Percentiles rank a stretch among this genome's conserved stretches.
These are phyloP conservation scores for Atalantia buxifolia DNA, from an alignment of 345 rosid species.

Conservation along the genomic window DNA sequence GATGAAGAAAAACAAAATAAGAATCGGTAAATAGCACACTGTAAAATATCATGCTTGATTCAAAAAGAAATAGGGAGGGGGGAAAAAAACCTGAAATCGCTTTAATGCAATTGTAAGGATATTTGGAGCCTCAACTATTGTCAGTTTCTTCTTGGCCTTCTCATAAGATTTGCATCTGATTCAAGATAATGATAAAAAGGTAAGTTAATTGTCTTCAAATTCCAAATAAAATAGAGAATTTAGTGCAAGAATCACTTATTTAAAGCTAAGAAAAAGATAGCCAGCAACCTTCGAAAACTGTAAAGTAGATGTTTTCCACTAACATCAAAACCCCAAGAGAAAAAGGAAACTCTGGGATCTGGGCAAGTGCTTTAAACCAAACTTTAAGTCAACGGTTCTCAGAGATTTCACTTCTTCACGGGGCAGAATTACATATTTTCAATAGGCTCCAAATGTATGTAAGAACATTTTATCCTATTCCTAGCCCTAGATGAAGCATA, in stretches of 20 bases:
- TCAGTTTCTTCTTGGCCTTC: conserved; percentile 89
- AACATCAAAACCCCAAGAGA: not conserved
- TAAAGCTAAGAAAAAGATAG: not conserved
- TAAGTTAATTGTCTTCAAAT: not conserved
- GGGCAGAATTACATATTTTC: not conserved
- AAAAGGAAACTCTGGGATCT: not conserved
- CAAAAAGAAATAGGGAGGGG: not conserved
- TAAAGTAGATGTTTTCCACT: too few relatives aligned
- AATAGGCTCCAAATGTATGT: not conserved
- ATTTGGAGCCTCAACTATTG: conserved; percentile 84
- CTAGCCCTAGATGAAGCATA: not conserved
- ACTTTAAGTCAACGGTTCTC: not conserved
- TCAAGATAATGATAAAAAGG: not conserved
- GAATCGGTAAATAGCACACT: conserved; percentile 15
- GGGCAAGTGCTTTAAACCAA: not conserved
- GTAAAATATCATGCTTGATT: not conserved
- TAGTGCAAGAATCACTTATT: not conserved
- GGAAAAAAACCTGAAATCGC: conserved; percentile 70
- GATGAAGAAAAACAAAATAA: conserved; percentile 10
- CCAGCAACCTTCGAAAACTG: not conserved
- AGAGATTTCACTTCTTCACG: not conserved
- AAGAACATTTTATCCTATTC: not conserved
- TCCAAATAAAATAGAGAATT: conserved; percentile 3
- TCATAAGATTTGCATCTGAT: conserved; percentile 83
- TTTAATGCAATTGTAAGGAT: conserved; percentile 93